Evolutionary conservation across 2,329 filamentous ascomycete species (phyloP).

Genomic region (Calonectria naviculata): DNA sequence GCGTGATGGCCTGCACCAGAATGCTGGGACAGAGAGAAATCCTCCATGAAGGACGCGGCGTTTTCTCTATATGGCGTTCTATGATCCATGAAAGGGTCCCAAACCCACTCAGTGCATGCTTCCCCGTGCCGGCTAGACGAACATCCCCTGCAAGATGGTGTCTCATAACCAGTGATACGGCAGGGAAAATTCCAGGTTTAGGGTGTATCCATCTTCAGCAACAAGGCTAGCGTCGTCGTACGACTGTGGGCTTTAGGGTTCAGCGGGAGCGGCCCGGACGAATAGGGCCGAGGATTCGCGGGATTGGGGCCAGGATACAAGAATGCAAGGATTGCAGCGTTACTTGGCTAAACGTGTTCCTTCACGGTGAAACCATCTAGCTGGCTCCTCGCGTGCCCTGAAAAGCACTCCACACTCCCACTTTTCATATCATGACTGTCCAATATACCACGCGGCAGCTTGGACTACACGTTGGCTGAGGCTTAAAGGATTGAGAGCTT

Average conservation of each 20-base stretch:
- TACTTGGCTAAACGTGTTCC: background rate
- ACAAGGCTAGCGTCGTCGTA: background rate
- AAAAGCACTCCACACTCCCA: background rate
- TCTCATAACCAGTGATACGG: background rate
- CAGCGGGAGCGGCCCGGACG: background rate
- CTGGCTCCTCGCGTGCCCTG: background rate
- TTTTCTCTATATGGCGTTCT: background rate
- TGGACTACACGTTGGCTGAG: background rate
- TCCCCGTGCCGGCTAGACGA: background rate
- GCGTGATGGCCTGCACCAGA: background rate
- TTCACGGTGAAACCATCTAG: background rate
- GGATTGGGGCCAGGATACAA: background rate
- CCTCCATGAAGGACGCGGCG: background rate
- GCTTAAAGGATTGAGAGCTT: background rate
- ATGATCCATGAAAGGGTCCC: background rate
- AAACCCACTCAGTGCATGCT: background rate
- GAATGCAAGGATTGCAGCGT: background rate
- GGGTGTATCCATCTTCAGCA: background rate
- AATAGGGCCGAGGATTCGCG: background rate
- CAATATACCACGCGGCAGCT: background rate
- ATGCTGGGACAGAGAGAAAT: background rate
- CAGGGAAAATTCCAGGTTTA: background rate
- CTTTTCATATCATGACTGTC: background rate
- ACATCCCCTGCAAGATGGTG: background rate
- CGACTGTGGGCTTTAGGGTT: background rate